Percentiles rank a stretch among this genome's conserved stretches.
phyloP scores from a whole-genome alignment of 805 yeast genomes.

The Huiozyma naganishii region DNA sequence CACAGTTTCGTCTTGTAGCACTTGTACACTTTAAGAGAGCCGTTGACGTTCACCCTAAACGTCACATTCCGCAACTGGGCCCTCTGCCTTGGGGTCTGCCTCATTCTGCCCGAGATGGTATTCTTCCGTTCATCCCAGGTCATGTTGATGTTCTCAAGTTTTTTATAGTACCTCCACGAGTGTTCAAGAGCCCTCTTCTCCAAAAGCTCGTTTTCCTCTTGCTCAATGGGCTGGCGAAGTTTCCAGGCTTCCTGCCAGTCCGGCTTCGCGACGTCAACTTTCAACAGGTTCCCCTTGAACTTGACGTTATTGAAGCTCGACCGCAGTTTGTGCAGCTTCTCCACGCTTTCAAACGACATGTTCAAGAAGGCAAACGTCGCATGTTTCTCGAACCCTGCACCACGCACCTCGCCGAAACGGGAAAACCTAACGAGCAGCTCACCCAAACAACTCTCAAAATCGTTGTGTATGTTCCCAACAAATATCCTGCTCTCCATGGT shows the following conservation, averaged over 20 bases:
- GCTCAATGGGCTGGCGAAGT: constrained; percentile 35
- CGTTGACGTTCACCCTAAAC: constrained; percentile 51
- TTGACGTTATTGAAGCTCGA: constrained; percentile 56
- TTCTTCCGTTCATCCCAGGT: constrained; percentile 34
- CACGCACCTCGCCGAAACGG: constrained; percentile 46
- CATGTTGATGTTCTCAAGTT: constrained; percentile 28
- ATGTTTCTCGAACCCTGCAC: constrained; percentile 44
- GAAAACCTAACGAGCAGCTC: constrained; percentile 47
- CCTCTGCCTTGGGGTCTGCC: constrained; percentile 43
- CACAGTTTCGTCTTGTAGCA: constrained; percentile 73
- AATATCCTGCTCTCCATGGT: constrained; percentile 17
- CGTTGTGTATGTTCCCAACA: constrained; percentile 22
- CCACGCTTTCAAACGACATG: constrained; percentile 38
- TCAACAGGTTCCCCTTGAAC: constrained; percentile 63
- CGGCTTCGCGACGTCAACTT: constrained; percentile 53
- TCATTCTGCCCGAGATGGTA: constrained; percentile 47
- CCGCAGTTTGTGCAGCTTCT: constrained; percentile 36
- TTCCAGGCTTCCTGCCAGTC: constrained; percentile 38
- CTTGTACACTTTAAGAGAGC: constrained; percentile 43
- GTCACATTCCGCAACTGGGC: constrained; percentile 37
- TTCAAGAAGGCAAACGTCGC: constrained; percentile 55
- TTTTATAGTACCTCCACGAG: constrained; percentile 30
- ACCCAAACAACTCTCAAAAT: constrained; percentile 17
- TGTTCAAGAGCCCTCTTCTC: constrained; percentile 30
- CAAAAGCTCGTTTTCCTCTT: constrained; percentile 17